Conservation (phyloP, 129 eudicot genomes). For the Chrysanthemum seticuspe region DNA sequence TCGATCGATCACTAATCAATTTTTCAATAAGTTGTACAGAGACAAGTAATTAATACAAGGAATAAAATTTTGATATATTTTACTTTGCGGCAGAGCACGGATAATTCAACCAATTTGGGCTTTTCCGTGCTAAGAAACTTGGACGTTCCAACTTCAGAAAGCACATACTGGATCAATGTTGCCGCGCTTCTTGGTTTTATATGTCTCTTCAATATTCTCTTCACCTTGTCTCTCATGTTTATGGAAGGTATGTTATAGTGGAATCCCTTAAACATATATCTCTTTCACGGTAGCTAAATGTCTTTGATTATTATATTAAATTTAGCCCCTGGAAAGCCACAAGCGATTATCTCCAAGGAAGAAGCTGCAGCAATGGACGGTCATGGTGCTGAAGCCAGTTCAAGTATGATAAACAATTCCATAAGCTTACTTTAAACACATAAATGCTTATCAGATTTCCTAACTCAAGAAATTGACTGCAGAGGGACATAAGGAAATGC, state of each 20-base stretch:
- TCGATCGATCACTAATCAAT: not conserved
- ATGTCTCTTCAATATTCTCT: constrained; percentile 40
- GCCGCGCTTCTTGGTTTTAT: constrained; percentile 47
- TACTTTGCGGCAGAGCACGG: constrained; percentile 40
- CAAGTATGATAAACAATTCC: no score
- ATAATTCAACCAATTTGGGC: constrained; percentile 46
- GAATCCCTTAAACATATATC: no score
- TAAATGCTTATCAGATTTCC: no score
- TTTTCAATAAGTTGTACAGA: no score
- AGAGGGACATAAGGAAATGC: constrained; percentile 8
- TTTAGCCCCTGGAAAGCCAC: constrained; percentile 64
- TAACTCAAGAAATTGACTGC: no score
- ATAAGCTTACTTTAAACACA: no score
- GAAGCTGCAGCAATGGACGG: constrained; percentile 37
- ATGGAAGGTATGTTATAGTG: constrained; percentile 11
- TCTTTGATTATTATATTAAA: no score
- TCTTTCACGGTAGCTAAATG: no score
- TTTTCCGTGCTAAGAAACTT: constrained; percentile 38
- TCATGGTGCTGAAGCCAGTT: constrained; percentile 13
- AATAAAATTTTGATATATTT: not conserved
- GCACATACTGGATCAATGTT: constrained; percentile 55
- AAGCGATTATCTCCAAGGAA: constrained; percentile 61
- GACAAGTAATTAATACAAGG: not conserved
- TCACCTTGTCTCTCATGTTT: constrained; percentile 48
- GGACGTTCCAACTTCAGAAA: constrained; percentile 37